Conservation (phyloP, 1,284 basidiomycete species). For the Ceratorhiza oryzae-sativae region DNA sequence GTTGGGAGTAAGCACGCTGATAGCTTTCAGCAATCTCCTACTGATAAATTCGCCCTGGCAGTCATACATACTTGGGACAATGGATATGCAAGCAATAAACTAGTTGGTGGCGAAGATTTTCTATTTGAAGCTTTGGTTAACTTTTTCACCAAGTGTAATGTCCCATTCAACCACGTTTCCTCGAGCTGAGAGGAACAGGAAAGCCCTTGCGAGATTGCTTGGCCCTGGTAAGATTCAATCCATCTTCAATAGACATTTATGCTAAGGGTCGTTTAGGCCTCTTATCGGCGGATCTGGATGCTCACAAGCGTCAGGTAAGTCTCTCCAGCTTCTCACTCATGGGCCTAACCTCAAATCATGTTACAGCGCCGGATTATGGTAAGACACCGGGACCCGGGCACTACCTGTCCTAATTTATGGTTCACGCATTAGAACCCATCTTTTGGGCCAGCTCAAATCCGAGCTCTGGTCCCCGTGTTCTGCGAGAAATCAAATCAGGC, state of each 20-base stretch:
- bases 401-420: neutral
- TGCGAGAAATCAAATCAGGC: constrained; percentile 41
- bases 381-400: neutral
- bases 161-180: constrained; percentile 4
- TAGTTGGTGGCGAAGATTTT: neutral
- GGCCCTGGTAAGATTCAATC: constrained; percentile 24
- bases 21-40: neutral
- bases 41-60: neutral
- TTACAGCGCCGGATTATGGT: constrained; percentile 42
- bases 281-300: constrained; percentile 12
- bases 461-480: constrained; percentile 36
- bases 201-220: neutral
- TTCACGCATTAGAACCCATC: constrained; percentile 33
- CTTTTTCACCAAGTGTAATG: neutral
- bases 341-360: neutral
- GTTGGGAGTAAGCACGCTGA: constrained; percentile 16
- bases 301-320: constrained; percentile 30
- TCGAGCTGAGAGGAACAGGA: neutral
- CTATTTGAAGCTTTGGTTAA: neutral
- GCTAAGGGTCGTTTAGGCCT: neutral
- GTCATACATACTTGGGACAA: constrained; percentile 19
- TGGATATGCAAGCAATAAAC: constrained; percentile 38
- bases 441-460: constrained; percentile 39
- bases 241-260: neutral
- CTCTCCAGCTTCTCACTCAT: neutral